Base-by-base conservation (phyloP, 1,139 yeast species). In the Pichia sp. region DNA sequence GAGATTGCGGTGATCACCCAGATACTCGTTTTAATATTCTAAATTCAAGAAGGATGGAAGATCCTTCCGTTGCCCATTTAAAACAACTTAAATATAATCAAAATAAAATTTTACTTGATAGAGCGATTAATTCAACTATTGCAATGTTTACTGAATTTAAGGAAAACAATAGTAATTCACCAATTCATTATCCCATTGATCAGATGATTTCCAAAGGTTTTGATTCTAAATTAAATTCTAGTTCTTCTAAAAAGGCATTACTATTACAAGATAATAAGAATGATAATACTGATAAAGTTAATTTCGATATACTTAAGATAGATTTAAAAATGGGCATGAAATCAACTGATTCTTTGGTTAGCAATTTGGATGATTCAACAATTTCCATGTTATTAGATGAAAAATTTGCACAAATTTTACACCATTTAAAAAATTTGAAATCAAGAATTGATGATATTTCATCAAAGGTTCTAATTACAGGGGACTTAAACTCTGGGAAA, bases 401-500 rank as follows among this genome's bases (percentile, higher is more conserved):
- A 49, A 82, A 81, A 56, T 69, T 86, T 37, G 57, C 69, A 10
- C 82, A 77, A 42, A 77, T 84, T 25, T 66, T 78, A 23, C 78
- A 78, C 53, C 96, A 90, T 59, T 67, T 92, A 46, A 60, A 68
- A n/a, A 80, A 89, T 28, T 69, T 94, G 51, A 79, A 80, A 50
- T 94, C 82, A 42, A 74, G 99, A 55, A 83, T 94, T 28, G 95
- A 86, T 55, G 97, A 94, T 57, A 87, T 94, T 0, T 76, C 94
- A 0, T 90, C 97, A 2, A 92, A 90, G 58, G 97, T 94, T 1
- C 80, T 94, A 55, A 90, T 94, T 33, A 94, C 98, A 2, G 99
- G 99, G 40, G 99, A 94, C 63, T 74, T 94, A 55, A 94, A 94
- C 63, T 86, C 98, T 0, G 99, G 99, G 5, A 94, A 94, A 61